Evolutionary conservation across 75 land plant species (phyloP), one percentile per base, ranked within the genome.

Genomic region (Chamaecyparis obtusa): DNA sequence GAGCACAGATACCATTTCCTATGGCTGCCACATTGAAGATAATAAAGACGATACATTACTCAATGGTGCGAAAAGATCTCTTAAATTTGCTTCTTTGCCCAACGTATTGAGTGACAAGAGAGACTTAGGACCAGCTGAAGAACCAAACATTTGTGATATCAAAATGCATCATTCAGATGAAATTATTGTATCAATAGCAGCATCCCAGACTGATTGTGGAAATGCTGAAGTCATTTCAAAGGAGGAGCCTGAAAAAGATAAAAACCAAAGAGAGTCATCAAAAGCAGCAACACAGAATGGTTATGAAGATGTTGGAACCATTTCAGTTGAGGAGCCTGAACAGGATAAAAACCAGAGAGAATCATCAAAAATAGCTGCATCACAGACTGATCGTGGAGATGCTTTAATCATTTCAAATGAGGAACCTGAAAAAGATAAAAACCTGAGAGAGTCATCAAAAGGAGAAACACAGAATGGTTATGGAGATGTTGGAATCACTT

Each of bases 21-120:
- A 27, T 80, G 3, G 6, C n/a, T 41, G 13, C n/a, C 8, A 21
- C 2, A 21, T 43, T 24, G 46, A 43, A 43, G 83, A 80, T 80
- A 43, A 79, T 79, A 80, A 80, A 80, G 48, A 80, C 9, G 48
- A 43, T 80, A 48, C 11, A 8, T 15, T 11, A 21, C 48, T 24
- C 14, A 80, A 39, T 24, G 83, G 48, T 80, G 49, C 83, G 43
- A 80, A 10, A 80, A 80, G 83, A 43, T 80, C 83, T 21, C 48
- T 80, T 7, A 27, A 46, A 44, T 80, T 80, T 80, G 48, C 46
- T 43, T 43, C 49, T 80, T 35, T 21, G 15, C 44, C 48, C 24
- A 27, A 21, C 0, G 2, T 6, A 35, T 15, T 35, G 37, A 37
- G 36, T 9, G 2, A 10, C 13, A 39, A 36, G 17, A 16, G 4